A percentile compares a stretch with the other conserved stretches of the same genome.
These are phyloP conservation scores for Fusarium sp. DNA, from an alignment of 2,329 filamentous ascomycete species.

Conservation along the genomic window DNA sequence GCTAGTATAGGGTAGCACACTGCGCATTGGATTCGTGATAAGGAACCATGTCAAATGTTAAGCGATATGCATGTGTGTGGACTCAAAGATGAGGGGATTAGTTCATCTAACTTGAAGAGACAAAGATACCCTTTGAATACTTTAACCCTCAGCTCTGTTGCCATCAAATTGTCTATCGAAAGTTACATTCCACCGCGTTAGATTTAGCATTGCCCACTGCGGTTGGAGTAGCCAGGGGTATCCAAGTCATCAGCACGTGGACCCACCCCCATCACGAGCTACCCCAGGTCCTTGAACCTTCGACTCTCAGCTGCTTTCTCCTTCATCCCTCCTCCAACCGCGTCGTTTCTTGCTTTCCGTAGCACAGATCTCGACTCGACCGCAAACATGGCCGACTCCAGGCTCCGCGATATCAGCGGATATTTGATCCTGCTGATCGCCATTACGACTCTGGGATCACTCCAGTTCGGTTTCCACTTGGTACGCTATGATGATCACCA, in stretches of 20 bases:
- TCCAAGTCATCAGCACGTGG: constrained; percentile 34
- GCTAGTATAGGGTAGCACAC: not conserved
- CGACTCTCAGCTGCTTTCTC: not conserved
- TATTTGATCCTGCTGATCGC: constrained; percentile 83
- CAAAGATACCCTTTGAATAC: not conserved
- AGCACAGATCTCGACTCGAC: not conserved
- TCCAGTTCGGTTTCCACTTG: constrained; percentile 95
- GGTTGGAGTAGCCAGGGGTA: constrained; percentile 11
- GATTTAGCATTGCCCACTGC: not conserved
- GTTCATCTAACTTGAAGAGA: too few species aligned
- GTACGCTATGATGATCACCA: constrained; percentile 59
- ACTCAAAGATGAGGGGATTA: not conserved
- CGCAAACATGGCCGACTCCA: constrained; percentile 49
- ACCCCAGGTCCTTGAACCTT: constrained; percentile 19
- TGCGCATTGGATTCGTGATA: not conserved
- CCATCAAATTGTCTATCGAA: not conserved
- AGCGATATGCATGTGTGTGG: not conserved
- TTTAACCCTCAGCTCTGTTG: not conserved
- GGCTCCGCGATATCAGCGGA: constrained; percentile 68
- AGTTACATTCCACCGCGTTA: constrained; percentile 4
- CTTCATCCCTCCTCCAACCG: not conserved
- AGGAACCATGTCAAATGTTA: not conserved
- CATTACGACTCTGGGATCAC: constrained; percentile 83
- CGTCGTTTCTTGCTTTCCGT: not conserved
- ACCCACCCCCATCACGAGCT: constrained; percentile 33